Conservation (phyloP, 2,329 filamentous ascomycete genomes). For the Colletotrichum cuscutae region DNA sequence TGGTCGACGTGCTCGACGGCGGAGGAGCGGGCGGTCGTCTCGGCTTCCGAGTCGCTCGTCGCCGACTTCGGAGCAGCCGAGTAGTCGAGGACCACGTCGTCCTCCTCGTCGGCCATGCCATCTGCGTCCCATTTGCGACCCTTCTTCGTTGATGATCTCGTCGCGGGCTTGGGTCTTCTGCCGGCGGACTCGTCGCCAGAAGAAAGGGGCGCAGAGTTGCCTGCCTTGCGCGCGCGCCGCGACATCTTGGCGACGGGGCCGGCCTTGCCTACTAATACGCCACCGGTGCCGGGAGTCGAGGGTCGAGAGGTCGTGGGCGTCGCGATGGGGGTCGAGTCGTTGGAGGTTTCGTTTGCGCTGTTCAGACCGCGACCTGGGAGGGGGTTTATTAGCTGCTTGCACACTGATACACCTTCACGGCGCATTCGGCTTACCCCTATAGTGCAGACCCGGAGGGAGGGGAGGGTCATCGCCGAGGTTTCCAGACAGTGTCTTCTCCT, state of each 20-base stretch:
- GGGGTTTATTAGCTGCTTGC: conserved; percentile 2
- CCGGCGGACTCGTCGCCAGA: conserved; percentile 83
- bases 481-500: conserved; percentile 47
- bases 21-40: conserved; percentile 61
- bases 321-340: conserved; percentile 75
- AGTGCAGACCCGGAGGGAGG: conserved; percentile 37
- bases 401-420: neutral
- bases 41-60: conserved; percentile 63
- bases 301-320: conserved; percentile 84
- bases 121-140: conserved; percentile 93
- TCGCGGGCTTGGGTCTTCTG: conserved; percentile 65
- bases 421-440: conserved; percentile 30
- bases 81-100: conserved; percentile 86
- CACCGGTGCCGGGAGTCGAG: conserved; percentile 74
- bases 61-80: conserved; percentile 70
- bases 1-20: conserved; percentile 80
- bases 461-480: conserved; percentile 51
- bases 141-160: conserved; percentile 75
- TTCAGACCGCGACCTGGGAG: conserved; percentile 46
- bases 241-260: conserved; percentile 82
- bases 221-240: conserved; percentile 77
- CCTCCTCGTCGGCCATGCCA: conserved; percentile 86
- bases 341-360: conserved; percentile 55
- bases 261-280: conserved; percentile 78
- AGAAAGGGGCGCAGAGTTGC: conserved; percentile 75